Percentiles rank a stretch among this genome's conserved stretches.
phyloP scores from a whole-genome alignment of 257 asterid species.

The Solanum pinnatisectum region DNA sequence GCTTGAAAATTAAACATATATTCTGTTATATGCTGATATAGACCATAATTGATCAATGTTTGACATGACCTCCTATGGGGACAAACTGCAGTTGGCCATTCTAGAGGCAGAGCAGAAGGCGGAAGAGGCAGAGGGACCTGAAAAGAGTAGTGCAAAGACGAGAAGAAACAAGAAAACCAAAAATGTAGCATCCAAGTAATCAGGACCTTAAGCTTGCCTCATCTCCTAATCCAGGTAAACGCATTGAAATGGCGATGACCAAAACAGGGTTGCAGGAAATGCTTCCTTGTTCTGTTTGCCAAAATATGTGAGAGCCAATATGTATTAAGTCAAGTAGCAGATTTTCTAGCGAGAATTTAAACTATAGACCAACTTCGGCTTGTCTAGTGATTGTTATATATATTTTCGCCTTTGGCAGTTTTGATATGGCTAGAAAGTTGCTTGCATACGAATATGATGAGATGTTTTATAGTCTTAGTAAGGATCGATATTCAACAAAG shows the following conservation, averaged over 20 bases:
- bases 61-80: neutral
- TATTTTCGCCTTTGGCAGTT: neutral
- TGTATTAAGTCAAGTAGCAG: neutral
- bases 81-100: conserved; percentile 54
- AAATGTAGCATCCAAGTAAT: conserved; percentile 35
- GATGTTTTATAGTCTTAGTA: neutral
- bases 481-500: neutral
- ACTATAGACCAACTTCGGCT: neutral
- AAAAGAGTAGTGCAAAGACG: conserved; percentile 53
- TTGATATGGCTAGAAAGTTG: neutral
- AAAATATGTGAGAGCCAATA: neutral
- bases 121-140: conserved; percentile 73
- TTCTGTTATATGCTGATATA: neutral
- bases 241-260: neutral
- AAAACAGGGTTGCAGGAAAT: neutral
- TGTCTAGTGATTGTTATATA: neutral
- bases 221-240: neutral
- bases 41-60: neutral
- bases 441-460: neutral
- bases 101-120: conserved; percentile 94
- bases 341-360: neutral
- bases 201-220: neutral
- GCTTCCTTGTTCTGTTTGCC: neutral
- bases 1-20: neutral
- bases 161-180: conserved; percentile 54